Percentiles rank a stretch among this genome's conserved stretches.
Conservation (phyloP, 2,329 filamentous ascomycete genomes). For the Chalaropsis ovoidea region DNA sequence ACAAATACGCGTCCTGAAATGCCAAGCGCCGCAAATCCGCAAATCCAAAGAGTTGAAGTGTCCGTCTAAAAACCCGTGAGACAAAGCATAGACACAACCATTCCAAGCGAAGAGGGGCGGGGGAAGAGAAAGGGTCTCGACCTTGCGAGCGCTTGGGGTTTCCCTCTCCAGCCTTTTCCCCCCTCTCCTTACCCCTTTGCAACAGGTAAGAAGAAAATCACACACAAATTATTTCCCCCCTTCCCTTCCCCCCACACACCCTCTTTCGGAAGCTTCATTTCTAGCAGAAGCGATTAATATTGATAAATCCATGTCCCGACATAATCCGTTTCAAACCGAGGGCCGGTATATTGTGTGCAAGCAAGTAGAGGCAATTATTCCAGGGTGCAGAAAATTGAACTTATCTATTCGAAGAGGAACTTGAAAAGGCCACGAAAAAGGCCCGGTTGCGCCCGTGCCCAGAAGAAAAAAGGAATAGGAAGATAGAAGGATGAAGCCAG, state of each 20-base stretch:
- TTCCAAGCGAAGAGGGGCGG: neutral
- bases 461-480: neutral
- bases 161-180: neutral
- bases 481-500: conserved; percentile 11
- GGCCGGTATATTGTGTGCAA: neutral
- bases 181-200: neutral
- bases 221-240: neutral
- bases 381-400: neutral
- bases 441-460: conserved; percentile 7
- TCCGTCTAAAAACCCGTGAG: neutral
- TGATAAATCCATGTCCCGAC: conserved; percentile 9
- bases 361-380: neutral
- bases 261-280: neutral
- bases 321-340: conserved; percentile 11
- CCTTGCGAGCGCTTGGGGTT: conserved; percentile 10
- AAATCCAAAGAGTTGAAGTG: neutral
- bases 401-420: neutral
- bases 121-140: neutral
- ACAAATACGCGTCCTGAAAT: conserved; percentile 1
- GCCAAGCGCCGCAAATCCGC: conserved; percentile 10
- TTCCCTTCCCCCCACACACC: neutral
- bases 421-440: conserved; percentile 1
- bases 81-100: conserved; percentile 2
- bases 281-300: neutral
- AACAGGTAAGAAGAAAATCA: conserved; percentile 6